A percentile compares a stretch with the other conserved stretches of the same genome.
Evolutionary conservation across 164 flowering plant species (phyloP).

Genomic region (Paratinospora sagittata): DNA sequence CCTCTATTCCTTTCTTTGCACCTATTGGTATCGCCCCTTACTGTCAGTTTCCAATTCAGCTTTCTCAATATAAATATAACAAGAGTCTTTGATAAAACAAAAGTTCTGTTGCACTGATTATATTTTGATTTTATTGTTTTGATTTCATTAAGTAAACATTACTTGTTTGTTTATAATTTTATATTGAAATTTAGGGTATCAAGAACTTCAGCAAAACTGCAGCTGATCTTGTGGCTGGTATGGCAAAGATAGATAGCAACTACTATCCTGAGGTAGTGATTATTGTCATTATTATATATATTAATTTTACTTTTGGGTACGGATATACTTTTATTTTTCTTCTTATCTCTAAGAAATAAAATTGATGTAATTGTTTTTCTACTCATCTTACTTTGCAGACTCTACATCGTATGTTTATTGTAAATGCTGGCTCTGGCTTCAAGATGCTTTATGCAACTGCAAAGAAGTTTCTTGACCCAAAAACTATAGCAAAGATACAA

Average conservation of each 20-base stretch:
- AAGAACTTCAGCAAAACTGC: conserved; percentile 73
- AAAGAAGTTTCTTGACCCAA: conserved; percentile 73
- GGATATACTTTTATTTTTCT: neutral
- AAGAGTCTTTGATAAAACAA: neutral
- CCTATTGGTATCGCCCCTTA: neutral
- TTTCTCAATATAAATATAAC: neutral
- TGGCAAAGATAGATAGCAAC: conserved; percentile 66
- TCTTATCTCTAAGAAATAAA: neutral
- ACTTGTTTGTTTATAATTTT: neutral
- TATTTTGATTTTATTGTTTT: neutral
- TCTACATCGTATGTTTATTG: conserved; percentile 74
- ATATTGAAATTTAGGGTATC: conserved; percentile 48
- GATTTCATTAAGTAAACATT: neutral
- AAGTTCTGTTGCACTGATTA: neutral
- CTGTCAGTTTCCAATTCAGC: neutral
- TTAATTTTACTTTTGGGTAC: too few relatives aligned
- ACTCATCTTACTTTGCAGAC: conserved; percentile 43
- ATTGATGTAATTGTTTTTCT: neutral
- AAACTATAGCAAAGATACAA: conserved; percentile 78
- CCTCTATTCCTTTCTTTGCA: neutral
- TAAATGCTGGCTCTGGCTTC: conserved; percentile 92
- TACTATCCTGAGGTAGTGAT: conserved; percentile 84
- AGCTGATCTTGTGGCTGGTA: conserved; percentile 55
- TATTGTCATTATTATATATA: neutral
- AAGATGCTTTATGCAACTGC: conserved; percentile 90